These are phyloP conservation scores for Ustilago curta DNA, from an alignment of 1,284 basidiomycete genomes.

Conservation along the genomic window DNA sequence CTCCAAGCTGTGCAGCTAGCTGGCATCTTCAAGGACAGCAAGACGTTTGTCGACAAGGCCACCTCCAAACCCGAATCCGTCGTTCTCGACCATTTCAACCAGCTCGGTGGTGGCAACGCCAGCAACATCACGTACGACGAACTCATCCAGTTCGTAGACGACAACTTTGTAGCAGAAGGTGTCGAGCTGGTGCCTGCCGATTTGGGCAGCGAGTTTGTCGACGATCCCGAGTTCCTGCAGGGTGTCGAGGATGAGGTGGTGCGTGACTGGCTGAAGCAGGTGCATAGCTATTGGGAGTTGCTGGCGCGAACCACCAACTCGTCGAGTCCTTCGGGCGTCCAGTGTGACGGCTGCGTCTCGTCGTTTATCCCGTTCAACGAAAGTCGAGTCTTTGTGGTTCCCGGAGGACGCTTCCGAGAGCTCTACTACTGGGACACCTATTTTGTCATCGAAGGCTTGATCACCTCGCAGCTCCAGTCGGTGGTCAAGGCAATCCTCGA, in stretches of 20 bases:
- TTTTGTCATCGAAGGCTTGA: conserved; percentile 74
- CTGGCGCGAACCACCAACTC: conserved; percentile 81
- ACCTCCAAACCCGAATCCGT: conserved; percentile 71
- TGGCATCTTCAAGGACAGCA: conserved; percentile 81
- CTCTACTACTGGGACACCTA: conserved; percentile 61
- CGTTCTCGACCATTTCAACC: conserved; percentile 79
- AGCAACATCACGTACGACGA: conserved; percentile 72
- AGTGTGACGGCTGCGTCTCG: conserved; percentile 78
- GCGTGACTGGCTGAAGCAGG: conserved; percentile 79
- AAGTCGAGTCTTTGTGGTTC: conserved; percentile 82
- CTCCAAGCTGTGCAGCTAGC: conserved; percentile 80
- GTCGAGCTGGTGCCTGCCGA: conserved; percentile 79
- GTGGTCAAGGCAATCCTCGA: conserved; percentile 76
- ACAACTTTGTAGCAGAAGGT: conserved; percentile 86
- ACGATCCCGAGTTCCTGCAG: conserved; percentile 77
- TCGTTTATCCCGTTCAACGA: conserved; percentile 85
- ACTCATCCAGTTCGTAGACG: conserved; percentile 77
- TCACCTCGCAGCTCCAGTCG: conserved; percentile 80
- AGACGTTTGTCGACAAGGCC: conserved; percentile 84
- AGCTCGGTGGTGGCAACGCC: conserved; percentile 72
- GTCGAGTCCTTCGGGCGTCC: conserved; percentile 73
- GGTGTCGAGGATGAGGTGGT: conserved; percentile 80
- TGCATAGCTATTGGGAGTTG: conserved; percentile 84
- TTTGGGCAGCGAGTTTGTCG: conserved; percentile 75
- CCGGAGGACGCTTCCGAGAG: conserved; percentile 79